Evolutionary conservation across 768 basidiomycete species (phyloP).

Genomic region (Podaxis carcinomalis): DNA sequence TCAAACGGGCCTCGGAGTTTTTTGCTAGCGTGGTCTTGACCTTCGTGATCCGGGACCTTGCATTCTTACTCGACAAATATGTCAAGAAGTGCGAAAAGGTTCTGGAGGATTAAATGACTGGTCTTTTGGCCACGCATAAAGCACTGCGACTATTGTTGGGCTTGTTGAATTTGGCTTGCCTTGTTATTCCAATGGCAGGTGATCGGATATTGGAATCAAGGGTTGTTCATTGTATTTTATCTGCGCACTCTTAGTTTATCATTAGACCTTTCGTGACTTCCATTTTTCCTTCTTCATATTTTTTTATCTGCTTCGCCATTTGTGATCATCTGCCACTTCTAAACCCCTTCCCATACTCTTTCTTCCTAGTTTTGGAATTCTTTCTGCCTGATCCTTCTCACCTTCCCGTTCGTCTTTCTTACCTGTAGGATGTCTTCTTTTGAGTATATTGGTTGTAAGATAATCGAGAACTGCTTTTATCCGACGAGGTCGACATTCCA

Average conservation of each 20-base stretch:
- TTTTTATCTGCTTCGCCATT: constrained; percentile 22
- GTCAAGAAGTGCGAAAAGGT: constrained; percentile 92
- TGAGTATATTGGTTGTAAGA: constrained; percentile 10
- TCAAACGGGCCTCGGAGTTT: constrained; percentile 85
- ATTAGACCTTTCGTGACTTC: constrained; percentile 22
- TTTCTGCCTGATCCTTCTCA: background rate
- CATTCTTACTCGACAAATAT: constrained; percentile 86
- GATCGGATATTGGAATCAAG: constrained; percentile 4
- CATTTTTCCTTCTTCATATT: constrained; percentile 18
- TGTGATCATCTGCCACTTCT: constrained; percentile 21
- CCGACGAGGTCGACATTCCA: background rate
- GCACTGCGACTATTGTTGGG: background rate
- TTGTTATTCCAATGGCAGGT: background rate
- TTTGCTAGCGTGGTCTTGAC: constrained; percentile 86
- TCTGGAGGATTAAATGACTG: constrained; percentile 63
- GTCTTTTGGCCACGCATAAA: background rate
- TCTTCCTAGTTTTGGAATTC: background rate
- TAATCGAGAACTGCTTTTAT: constrained; percentile 7
- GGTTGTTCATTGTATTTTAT: constrained; percentile 21
- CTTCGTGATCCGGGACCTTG: constrained; percentile 86
- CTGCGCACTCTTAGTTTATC: constrained; percentile 25
- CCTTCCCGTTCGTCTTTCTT: constrained; percentile 1
- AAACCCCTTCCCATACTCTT: background rate
- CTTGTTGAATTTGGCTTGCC: background rate
- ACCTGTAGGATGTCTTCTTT: constrained; percentile 1